Conservation (phyloP, 805 yeast species). For the Metschnikowia proteae region DNA sequence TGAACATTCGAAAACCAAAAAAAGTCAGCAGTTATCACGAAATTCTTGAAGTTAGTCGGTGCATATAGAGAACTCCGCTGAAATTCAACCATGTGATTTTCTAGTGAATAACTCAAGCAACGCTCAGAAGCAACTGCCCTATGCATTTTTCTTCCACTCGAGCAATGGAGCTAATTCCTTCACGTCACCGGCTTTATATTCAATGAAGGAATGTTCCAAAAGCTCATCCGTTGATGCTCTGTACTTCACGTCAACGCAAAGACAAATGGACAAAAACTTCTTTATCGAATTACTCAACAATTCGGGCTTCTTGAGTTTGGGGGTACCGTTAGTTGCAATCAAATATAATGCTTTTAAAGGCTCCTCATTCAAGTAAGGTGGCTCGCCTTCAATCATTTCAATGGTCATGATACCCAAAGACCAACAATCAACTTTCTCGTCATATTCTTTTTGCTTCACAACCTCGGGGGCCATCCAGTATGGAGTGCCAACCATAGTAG, state of each 20-base stretch:
- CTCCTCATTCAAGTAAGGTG: constrained; percentile 77
- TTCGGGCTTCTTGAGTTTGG: constrained; percentile 67
- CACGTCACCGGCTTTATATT: constrained; percentile 55
- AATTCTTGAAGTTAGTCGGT: too few relatives aligned
- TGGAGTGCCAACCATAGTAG: constrained; percentile 86
- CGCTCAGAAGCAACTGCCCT: background rate
- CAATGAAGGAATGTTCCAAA: constrained; percentile 69
- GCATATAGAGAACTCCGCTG: background rate
- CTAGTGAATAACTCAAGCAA: background rate
- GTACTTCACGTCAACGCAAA: constrained; percentile 89
- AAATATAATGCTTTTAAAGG: constrained; percentile 73
- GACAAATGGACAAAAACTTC: constrained; percentile 82
- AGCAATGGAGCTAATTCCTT: constrained; percentile 57
- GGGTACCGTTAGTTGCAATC: constrained; percentile 80
- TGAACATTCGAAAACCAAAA: too few relatives aligned
- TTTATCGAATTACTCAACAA: constrained; percentile 69
- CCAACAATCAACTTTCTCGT: constrained; percentile 82
- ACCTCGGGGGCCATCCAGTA: constrained; percentile 93
- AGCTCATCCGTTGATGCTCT: constrained; percentile 90
- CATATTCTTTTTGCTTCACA: constrained; percentile 74
- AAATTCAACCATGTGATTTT: background rate
- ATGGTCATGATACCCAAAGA: constrained; percentile 81
- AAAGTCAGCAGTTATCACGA: too few relatives aligned
- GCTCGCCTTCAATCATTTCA: constrained; percentile 85
- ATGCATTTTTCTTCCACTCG: constrained; percentile 39